These are phyloP conservation scores for Penicillium digitatum DNA, from an alignment of 2,329 filamentous ascomycete species.

Conservation along the genomic window DNA sequence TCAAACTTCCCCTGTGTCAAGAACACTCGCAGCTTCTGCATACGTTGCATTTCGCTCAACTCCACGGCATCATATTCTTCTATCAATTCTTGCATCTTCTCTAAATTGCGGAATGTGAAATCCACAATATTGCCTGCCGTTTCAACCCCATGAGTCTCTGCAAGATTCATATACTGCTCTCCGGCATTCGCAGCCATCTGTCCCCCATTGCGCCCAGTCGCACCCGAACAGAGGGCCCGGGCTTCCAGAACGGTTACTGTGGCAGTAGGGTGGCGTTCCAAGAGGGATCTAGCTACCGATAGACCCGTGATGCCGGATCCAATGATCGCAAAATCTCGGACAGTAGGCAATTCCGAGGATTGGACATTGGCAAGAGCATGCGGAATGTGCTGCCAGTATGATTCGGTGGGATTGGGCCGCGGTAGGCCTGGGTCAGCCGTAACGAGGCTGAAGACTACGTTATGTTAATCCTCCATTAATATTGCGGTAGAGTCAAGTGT, in stretches of 20 bases:
- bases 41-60: conserved; percentile 21
- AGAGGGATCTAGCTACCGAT: conserved; percentile 31
- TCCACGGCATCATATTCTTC: conserved; percentile 32
- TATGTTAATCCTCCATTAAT: not conserved
- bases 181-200: conserved; percentile 30
- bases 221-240: conserved; percentile 35
- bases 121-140: conserved; percentile 36
- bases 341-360: conserved; percentile 26
- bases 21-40: conserved; percentile 27
- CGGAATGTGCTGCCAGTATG: conserved; percentile 37
- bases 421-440: conserved; percentile 37
- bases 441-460: conserved; percentile 14
- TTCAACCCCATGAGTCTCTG: conserved; percentile 20
- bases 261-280: conserved; percentile 24
- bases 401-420: conserved; percentile 33
- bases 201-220: conserved; percentile 39
- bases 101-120: conserved; percentile 40
- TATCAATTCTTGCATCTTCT: conserved; percentile 37
- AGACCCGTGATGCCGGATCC: conserved; percentile 39
- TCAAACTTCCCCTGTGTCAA: conserved; percentile 19
- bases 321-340: conserved; percentile 32
- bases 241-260: conserved; percentile 36
- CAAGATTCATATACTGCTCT: conserved; percentile 26
- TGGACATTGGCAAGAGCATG: conserved; percentile 31
- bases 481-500: not conserved